Conservation (phyloP, 75 land plant genomes). For the Pinus albicaulis region DNA sequence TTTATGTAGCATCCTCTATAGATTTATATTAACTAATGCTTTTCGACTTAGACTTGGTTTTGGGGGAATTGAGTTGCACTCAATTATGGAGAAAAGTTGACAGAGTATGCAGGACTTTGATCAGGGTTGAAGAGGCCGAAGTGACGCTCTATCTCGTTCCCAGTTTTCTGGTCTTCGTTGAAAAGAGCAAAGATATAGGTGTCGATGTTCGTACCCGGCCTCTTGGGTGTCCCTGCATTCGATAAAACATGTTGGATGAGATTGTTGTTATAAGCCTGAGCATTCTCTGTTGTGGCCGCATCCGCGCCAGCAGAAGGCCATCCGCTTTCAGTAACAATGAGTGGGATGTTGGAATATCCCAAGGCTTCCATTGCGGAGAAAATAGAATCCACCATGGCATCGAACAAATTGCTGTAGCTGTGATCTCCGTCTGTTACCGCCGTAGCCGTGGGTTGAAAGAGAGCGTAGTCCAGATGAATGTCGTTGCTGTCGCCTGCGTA, state of each 20-base stretch:
- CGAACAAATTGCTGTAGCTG: slow-evolving; percentile 26
- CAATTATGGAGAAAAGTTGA: not conserved
- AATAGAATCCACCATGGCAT: slow-evolving; percentile 43
- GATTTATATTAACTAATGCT: too few relatives aligned
- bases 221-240: slow-evolving; percentile 15
- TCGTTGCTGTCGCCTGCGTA: not conserved
- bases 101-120: slow-evolving; percentile 17
- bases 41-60: too few relatives aligned
- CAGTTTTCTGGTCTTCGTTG: slow-evolving; percentile 13
- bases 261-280: slow-evolving; percentile 17
- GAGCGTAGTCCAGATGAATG: slow-evolving; percentile 25
- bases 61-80: too few relatives aligned
- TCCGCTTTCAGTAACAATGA: slow-evolving; percentile 39
- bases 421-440: slow-evolving; percentile 8
- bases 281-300: slow-evolving; percentile 20
- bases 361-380: slow-evolving; percentile 18
- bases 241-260: not conserved
- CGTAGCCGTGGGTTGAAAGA: slow-evolving; percentile 4
- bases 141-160: slow-evolving; percentile 9
- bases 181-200: slow-evolving; percentile 16
- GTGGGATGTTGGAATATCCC: slow-evolving; percentile 11
- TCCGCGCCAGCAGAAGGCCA: slow-evolving; percentile 42
- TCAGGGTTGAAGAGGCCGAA: slow-evolving; percentile 29
- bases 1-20: too few relatives aligned
- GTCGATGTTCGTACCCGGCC: not conserved